Conservation (phyloP, 1,139 yeast species). For the Diutina rugosa region DNA sequence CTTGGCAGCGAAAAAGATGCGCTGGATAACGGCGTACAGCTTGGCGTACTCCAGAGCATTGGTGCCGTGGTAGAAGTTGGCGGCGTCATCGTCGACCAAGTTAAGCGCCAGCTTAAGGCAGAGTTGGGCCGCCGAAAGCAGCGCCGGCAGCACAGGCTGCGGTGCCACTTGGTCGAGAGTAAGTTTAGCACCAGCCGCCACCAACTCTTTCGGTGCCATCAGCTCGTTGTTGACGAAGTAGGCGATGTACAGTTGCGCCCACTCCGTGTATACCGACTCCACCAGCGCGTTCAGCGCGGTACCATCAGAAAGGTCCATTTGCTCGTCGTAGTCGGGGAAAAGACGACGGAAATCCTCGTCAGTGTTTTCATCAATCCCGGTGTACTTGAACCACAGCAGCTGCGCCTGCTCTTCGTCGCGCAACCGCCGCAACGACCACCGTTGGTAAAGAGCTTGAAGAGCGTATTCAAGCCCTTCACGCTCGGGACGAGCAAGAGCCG, state of each 20-base stretch:
- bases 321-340: conserved; percentile 77
- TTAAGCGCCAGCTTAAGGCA: not conserved
- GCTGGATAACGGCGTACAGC: conserved; percentile 4
- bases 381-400: not conserved
- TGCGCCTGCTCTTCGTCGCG: conserved; percentile 39
- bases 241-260: conserved; percentile 18
- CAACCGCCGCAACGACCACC: conserved; percentile 68
- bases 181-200: conserved; percentile 23
- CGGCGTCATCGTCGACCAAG: not conserved
- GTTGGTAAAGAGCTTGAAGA: conserved; percentile 50
- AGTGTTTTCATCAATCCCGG: not conserved
- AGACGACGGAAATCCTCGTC: conserved; percentile 11
- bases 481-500: conserved; percentile 18
- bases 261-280: conserved; percentile 16
- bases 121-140: not conserved
- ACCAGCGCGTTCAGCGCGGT: conserved; percentile 10
- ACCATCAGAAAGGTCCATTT: conserved; percentile 16
- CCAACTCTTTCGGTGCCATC: conserved; percentile 14
- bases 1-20: conserved; percentile 35
- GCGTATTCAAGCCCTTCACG: conserved; percentile 22
- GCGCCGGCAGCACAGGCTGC: not conserved
- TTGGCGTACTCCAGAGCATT: conserved; percentile 33
- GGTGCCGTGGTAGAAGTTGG: conserved; percentile 63
- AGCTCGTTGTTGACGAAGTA: conserved; percentile 12
- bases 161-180: not conserved